A percentile compares a stretch with the other conserved stretches of the same genome.
These are phyloP conservation scores for Firmiana major DNA, from an alignment of 345 rosid genomes.

Conservation along the genomic window DNA sequence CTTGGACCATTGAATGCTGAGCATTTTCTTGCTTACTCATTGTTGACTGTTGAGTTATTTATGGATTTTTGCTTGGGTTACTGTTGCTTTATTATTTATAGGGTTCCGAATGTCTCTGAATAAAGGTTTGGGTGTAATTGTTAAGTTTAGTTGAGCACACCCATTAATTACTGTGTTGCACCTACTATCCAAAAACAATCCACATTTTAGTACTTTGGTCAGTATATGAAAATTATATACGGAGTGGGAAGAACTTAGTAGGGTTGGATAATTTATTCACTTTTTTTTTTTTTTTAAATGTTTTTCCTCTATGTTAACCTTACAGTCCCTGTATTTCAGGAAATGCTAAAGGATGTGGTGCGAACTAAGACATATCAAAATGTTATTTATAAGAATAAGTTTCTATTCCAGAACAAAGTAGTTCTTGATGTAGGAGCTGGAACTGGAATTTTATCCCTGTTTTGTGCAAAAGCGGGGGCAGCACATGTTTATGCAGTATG, in stretches of 20 bases:
- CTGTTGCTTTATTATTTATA: background rate
- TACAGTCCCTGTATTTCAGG: slow-evolving; percentile 46
- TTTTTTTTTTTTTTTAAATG: background rate
- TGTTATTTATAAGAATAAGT: slow-evolving; percentile 88
- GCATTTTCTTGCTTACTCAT: background rate
- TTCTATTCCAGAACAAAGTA: slow-evolving; percentile 81
- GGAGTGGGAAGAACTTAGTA: background rate
- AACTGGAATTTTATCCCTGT: slow-evolving; percentile 89
- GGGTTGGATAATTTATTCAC: background rate
- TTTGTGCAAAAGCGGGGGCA: slow-evolving; percentile 97
- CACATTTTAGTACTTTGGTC: background rate
- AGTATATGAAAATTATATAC: background rate
- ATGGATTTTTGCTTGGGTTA: background rate
- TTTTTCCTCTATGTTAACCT: background rate
- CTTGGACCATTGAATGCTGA: slow-evolving; percentile 12
- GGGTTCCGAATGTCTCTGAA: background rate
- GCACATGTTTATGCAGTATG: slow-evolving; percentile 88
- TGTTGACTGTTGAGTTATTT: background rate
- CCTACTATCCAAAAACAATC: background rate
- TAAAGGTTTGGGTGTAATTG: background rate
- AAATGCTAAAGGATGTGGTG: slow-evolving; percentile 93
- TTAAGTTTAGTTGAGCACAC: background rate
- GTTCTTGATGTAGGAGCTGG: slow-evolving; percentile 99
- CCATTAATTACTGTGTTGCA: background rate
- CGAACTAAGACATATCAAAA: slow-evolving; percentile 97